Conservation (phyloP, 352 stramenopile genomes). For the Phytophthora kernoviae region DNA sequence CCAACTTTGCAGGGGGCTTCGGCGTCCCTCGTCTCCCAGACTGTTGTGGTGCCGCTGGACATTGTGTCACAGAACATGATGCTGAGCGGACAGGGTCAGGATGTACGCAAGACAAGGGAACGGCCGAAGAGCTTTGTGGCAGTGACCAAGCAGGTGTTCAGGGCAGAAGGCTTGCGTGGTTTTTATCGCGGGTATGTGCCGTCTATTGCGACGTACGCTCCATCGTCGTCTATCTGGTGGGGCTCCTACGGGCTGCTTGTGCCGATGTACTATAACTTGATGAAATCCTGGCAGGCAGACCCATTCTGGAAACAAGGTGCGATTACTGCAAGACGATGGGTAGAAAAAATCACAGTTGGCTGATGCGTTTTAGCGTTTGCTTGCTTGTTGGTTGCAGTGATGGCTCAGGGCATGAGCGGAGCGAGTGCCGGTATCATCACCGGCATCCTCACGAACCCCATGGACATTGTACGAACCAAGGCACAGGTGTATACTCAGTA, state of each 20-base stretch:
- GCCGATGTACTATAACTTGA: conserved; percentile 67
- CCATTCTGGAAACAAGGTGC: conserved; percentile 86
- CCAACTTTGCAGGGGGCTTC: conserved; percentile 79
- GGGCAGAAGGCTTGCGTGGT: conserved; percentile 65
- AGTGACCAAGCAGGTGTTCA: conserved; percentile 70
- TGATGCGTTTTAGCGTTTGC: background rate
- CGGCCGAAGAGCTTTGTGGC: conserved; percentile 58
- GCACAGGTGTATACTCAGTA: conserved; percentile 88
- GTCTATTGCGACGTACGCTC: conserved; percentile 87
- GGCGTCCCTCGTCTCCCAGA: conserved; percentile 85
- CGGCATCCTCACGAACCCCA: conserved; percentile 83
- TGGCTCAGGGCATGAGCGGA: conserved; percentile 79
- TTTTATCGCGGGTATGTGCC: conserved; percentile 88
- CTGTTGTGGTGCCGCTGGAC: conserved; percentile 85
- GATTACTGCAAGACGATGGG: background rate
- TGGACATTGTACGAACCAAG: conserved; percentile 89
- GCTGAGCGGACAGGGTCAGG: conserved; percentile 77
- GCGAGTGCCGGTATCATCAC: conserved; percentile 81
- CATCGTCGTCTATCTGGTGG: conserved; percentile 89
- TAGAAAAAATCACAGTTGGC: background rate
- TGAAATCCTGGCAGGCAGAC: conserved; percentile 64
- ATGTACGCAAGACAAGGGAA: conserved; percentile 64
- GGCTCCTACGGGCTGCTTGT: conserved; percentile 84
- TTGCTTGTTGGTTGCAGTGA: conserved; percentile 38
- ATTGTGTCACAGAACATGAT: conserved; percentile 92